Base-by-base conservation (phyloP, 805 yeast genomes). In the Metschnikowia koreensis region DNA sequence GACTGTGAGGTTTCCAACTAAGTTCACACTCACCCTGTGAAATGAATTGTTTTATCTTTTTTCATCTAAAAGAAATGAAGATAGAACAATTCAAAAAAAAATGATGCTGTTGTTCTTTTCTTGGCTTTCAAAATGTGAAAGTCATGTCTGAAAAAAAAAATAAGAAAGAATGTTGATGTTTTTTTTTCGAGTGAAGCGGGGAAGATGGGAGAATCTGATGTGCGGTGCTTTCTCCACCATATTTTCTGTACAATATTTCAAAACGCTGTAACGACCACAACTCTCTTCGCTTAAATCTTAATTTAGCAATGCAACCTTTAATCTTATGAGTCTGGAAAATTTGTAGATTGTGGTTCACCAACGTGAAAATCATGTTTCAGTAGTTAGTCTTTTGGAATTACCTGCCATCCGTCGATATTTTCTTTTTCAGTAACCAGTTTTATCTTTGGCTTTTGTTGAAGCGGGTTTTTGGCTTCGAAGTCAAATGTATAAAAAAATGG, bases 1-100 rank as follows among this genome's bases (percentile, higher is more conserved):
- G 90, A 85, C 66, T 89, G 96, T 70, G 63, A 58, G 46, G 65
- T 48, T 12, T 60, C 55, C 38, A 53, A 52, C 50, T 58, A 57
- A 43, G 50, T 11, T 31, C 34, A 38, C 44, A 41, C 22, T 22
- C 34, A 31, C 34, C 34, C 34, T 12, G 6, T 10, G 6, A 31
- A 31, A 31, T 22, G 22, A 22, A 22, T 22, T 22, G 22, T 22
- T 22, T 22, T 22, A 22, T 47, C 27, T 47, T 34, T 48, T 22
- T 22, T 22, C 4, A 22, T 22, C 22, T 3, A 22, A 22, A 22
- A 22, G 22, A 22, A 22, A 22, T 22, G 22, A 22, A 22, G 4
- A 22, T 22, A 22, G 4, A 22, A 22, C 22, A 22, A 22, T 22
- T 4, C 22, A 40, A 33, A 34, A 40, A 41, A 31, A 31, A 31